These are phyloP conservation scores for Lactifluus hygrophoroides DNA, from an alignment of 768 basidiomycete species.

Conservation along the genomic window DNA sequence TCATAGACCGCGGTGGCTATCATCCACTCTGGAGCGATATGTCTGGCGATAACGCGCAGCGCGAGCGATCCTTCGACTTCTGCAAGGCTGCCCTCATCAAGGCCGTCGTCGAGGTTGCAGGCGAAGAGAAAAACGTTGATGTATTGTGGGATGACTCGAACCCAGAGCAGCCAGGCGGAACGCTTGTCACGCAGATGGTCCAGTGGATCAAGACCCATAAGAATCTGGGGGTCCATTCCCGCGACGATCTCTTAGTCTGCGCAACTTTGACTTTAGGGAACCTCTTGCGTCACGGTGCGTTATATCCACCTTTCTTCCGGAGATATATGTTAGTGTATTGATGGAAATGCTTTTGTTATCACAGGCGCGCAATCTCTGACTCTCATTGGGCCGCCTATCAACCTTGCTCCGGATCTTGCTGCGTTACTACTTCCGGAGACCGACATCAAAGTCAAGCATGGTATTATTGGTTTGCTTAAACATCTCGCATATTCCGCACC, in stretches of 20 bases:
- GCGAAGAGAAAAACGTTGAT: conserved; percentile 70
- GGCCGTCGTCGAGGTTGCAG: conserved; percentile 76
- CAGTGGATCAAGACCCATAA: conserved; percentile 59
- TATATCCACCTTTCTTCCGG: background rate
- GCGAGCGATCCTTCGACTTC: conserved; percentile 65
- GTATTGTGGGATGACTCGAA: conserved; percentile 67
- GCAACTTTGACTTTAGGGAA: conserved; percentile 80
- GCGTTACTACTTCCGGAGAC: conserved; percentile 48
- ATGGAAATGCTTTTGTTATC: background rate
- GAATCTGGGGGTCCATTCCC: conserved; percentile 30
- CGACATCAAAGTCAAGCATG: conserved; percentile 84
- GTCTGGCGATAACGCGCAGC: conserved; percentile 42
- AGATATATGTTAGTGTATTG: conserved; percentile 6
- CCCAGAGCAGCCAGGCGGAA: conserved; percentile 50
- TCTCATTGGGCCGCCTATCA: conserved; percentile 42
- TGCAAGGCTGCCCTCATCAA: conserved; percentile 86
- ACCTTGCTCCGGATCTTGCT: conserved; percentile 57
- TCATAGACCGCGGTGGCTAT: conserved; percentile 66
- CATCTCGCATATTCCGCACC: conserved; percentile 61
- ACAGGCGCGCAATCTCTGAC: conserved; percentile 51
- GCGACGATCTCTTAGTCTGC: conserved; percentile 78
- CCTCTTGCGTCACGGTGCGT: conserved; percentile 62
- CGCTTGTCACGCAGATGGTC: conserved; percentile 65
- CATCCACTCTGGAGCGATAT: conserved; percentile 51
- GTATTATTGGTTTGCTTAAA: conserved; percentile 77